Evolutionary conservation across 1,284 basidiomycete genomes (phyloP).

Genomic region (Tilletia walkeri): DNA sequence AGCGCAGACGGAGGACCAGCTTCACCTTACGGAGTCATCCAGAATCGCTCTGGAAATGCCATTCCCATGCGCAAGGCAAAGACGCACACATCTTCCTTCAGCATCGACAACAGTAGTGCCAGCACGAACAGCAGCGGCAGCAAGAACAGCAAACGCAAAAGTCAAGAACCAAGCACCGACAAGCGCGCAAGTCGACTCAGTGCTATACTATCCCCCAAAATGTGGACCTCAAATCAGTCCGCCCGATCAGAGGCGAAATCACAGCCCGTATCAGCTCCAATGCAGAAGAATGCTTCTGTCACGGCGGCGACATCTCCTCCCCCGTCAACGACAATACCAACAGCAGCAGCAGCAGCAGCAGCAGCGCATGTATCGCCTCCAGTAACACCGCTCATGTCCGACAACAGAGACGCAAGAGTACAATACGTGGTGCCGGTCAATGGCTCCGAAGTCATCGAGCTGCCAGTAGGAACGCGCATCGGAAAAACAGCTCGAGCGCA

Average conservation of each 20-base stretch:
- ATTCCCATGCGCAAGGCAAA: conserved; percentile 16
- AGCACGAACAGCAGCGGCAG: neutral
- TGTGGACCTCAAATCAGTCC: neutral
- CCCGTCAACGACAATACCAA: neutral
- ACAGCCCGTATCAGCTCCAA: neutral
- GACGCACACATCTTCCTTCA: neutral
- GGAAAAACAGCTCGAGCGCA: neutral
- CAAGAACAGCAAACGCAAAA: too few relatives aligned
- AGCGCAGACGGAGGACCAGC: conserved; percentile 7
- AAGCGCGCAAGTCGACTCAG: neutral
- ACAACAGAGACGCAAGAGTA: too few relatives aligned
- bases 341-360: neutral
- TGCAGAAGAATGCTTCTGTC: neutral
- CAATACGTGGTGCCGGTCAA: too few relatives aligned
- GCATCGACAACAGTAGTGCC: neutral
- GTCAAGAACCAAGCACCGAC: too few relatives aligned
- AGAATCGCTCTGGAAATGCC: neutral
- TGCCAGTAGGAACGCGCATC: conserved; percentile 1
- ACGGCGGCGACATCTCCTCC: too few relatives aligned
- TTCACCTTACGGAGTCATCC: neutral
- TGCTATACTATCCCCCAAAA: neutral
- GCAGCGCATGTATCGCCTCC: neutral
- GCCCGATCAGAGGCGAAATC: too few relatives aligned
- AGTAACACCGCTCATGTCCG: too few relatives aligned
- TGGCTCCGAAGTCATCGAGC: neutral